phyloP scores from a whole-genome alignment of 2,329 filamentous ascomycete species.

The Plenodomus lindquistii region DNA sequence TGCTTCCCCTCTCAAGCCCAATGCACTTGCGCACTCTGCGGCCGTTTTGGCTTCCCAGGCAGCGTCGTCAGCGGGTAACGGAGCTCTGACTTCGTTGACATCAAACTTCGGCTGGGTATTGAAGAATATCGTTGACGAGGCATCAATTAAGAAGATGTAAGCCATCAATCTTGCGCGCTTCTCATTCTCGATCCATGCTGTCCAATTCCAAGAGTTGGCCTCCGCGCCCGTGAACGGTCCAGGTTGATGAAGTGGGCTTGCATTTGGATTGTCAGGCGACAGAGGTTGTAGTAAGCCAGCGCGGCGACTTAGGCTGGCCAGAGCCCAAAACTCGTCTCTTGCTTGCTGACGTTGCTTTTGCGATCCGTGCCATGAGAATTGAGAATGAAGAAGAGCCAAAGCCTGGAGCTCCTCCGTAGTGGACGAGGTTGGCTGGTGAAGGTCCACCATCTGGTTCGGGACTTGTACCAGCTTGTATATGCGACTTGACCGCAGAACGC shows the following conservation, averaged over 20 bases:
- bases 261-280: slow-evolving; percentile 51
- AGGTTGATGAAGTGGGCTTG: slow-evolving; percentile 65
- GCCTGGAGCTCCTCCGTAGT: slow-evolving; percentile 70
- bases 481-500: slow-evolving; percentile 60
- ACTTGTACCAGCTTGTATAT: slow-evolving; percentile 51
- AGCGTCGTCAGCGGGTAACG: slow-evolving; percentile 73
- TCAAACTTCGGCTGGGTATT: slow-evolving; percentile 68
- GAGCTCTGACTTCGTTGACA: slow-evolving; percentile 65
- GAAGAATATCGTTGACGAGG: slow-evolving; percentile 71
- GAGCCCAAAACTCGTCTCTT: slow-evolving; percentile 60
- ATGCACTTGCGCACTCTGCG: slow-evolving; percentile 64
- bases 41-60: slow-evolving; percentile 69
- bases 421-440: slow-evolving; percentile 42
- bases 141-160: slow-evolving; percentile 66
- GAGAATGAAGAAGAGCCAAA: slow-evolving; percentile 62
- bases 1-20: slow-evolving; percentile 64
- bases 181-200: slow-evolving; percentile 71
- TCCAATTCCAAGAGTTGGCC: slow-evolving; percentile 65
- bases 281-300: slow-evolving; percentile 61
- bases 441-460: slow-evolving; percentile 46
- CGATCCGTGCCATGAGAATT: slow-evolving; percentile 73
- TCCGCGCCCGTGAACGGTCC: slow-evolving; percentile 49
- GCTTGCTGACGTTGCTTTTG: slow-evolving; percentile 66
- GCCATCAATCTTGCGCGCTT: slow-evolving; percentile 68
- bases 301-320: slow-evolving; percentile 62